phyloP scores from a whole-genome alignment of 2,329 filamentous ascomycete species.

The Fusarium sp. region DNA sequence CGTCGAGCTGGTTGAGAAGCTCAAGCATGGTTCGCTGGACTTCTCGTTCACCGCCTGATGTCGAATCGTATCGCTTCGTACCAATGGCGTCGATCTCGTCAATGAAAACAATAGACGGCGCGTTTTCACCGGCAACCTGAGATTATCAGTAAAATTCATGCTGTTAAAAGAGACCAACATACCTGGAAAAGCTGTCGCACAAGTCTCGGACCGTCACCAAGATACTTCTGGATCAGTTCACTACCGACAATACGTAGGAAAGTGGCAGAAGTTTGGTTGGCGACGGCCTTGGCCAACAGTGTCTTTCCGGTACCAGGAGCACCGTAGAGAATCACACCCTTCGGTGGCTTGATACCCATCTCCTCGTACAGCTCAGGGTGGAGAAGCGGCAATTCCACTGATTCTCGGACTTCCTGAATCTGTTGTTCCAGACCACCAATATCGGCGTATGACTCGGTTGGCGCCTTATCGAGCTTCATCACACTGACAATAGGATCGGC shows the following conservation, averaged over 20 bases:
- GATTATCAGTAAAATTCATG: constrained; percentile 8
- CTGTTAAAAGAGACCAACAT: constrained; percentile 37
- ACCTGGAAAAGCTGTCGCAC: constrained; percentile 95
- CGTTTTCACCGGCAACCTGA: constrained; percentile 91
- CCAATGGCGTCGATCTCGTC: constrained; percentile 99
- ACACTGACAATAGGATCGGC: constrained; percentile 94
- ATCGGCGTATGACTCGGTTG: constrained; percentile 97
- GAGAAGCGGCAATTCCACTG: constrained; percentile 91
- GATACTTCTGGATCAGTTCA: constrained; percentile 98
- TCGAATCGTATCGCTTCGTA: constrained; percentile 98
- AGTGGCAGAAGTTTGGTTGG: constrained; percentile 98
- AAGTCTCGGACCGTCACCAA: constrained; percentile 92
- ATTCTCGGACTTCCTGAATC: constrained; percentile 97
- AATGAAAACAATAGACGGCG: constrained; percentile 97
- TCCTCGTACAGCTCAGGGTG: constrained; percentile 99
- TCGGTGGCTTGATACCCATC: constrained; percentile 99
- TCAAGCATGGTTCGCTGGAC: constrained; percentile 99
- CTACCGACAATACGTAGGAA: constrained; percentile 97
- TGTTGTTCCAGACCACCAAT: constrained; percentile 95
- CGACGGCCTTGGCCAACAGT: constrained; percentile 93
- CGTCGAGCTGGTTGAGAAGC: constrained; percentile 96
- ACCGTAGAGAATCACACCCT: constrained; percentile 98
- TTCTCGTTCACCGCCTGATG: constrained; percentile 94
- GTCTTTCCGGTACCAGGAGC: constrained; percentile 98
- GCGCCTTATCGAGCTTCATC: constrained; percentile 99